Base-by-base conservation (phyloP, 768 basidiomycete genomes). In the Cyathus striatus region DNA sequence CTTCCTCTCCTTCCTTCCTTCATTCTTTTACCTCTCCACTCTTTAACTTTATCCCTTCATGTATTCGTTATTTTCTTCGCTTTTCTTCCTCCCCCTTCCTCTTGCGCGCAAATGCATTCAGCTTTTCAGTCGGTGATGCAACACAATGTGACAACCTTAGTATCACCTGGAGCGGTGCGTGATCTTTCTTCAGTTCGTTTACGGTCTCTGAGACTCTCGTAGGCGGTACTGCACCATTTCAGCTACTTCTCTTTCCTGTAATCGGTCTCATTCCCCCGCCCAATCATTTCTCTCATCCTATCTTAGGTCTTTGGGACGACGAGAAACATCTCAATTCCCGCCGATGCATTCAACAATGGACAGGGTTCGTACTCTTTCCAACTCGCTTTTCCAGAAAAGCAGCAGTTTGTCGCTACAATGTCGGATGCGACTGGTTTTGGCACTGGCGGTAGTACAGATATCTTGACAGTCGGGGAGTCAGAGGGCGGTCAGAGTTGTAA, bases 401-500 rank as follows among this genome's bases (percentile, higher is more conserved):
- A 66, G 14, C 57, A 64, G 41, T 64, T 86, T 38, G 39, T 86
- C 10, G 45, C 82, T 16, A 71, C 77, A 25, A 83, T 90, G 81
- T 88, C 82, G 21, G 87, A 90, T 54, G 67, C 78, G 14, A 75
- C 73, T 21, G 85, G 84, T 1, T 86, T 82, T 55, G 84, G 65
- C 33, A 66, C 79, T 7, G 87, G 86, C 3, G 87, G 84, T 18
- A 66, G 69, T 20, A 72, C 77, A 7, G 43, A 59, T 34, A 38
- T 84, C 5, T 49, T 81, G 30, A 69, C 64, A 1, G 77, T 80
- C 13, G 76, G 69, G 30, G 42, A 60, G 7, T 69, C 79, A 2
- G 55, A 66, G 21, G 70, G 71, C 12, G 72, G 70, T n/a, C n/a
- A n/a, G 10, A 60, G 49, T 13, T 89, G 86, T 59, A 66, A 77